phyloP scores from a whole-genome alignment of 148 eudicot species.

The Diospyros lotus region DNA sequence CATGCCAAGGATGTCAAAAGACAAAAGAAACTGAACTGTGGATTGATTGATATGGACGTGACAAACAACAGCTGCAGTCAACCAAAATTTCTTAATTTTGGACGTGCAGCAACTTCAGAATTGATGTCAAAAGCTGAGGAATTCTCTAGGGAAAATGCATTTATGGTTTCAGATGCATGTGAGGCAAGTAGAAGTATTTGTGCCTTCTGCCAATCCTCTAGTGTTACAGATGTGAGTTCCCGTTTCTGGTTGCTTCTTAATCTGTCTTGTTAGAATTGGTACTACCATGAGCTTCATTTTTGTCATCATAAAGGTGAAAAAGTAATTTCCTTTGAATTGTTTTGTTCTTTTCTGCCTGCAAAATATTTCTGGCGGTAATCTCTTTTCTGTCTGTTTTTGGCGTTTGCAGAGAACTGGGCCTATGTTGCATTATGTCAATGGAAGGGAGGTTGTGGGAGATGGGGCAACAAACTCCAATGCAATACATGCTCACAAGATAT shows the following conservation, averaged over 20 bases:
- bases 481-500: conserved; percentile 62
- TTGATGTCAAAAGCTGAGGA: conserved; percentile 19
- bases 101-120: conserved; percentile 15
- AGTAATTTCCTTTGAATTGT: no score
- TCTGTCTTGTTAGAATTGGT: neutral
- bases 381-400: neutral
- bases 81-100: conserved; percentile 8
- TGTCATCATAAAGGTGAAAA: neutral
- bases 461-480: conserved; percentile 35
- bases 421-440: conserved; percentile 66
- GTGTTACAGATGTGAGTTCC: conserved; percentile 35
- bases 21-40: conserved; percentile 39
- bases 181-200: conserved; percentile 35
- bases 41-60: conserved; percentile 10
- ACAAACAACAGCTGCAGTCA: conserved; percentile 17
- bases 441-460: conserved; percentile 53
- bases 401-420: conserved; percentile 60
- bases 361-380: neutral
- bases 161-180: conserved; percentile 12
- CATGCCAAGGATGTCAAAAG: conserved; percentile 35
- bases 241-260: neutral
- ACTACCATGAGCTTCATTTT: neutral
- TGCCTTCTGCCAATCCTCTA: conserved; percentile 68
- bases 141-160: conserved; percentile 16
- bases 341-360: neutral